phyloP scores from a whole-genome alignment of 2,329 filamentous ascomycete genomes.

The Whalleya microplaca region DNA sequence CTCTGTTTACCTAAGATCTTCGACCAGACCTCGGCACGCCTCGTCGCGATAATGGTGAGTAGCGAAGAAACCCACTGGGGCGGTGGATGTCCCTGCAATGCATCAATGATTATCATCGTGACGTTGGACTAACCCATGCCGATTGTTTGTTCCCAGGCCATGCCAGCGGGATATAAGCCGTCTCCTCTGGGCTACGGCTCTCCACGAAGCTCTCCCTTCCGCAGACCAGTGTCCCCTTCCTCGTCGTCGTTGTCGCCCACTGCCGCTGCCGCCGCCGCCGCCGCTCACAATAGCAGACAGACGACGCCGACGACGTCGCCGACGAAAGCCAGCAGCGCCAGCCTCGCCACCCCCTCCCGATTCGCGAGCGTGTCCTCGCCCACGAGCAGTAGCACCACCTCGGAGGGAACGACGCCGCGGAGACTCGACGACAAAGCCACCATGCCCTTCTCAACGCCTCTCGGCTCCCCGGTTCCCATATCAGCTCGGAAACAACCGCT shows the following conservation, averaged over 20 bases:
- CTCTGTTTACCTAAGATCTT: slow-evolving; percentile 18
- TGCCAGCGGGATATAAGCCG: slow-evolving; percentile 66
- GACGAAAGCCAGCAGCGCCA: slow-evolving; percentile 51
- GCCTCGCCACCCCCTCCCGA: slow-evolving; percentile 51
- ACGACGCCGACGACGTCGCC: slow-evolving; percentile 68
- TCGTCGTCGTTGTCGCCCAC: slow-evolving; percentile 70
- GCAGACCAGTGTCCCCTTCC: slow-evolving; percentile 63
- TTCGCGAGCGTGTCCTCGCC: slow-evolving; percentile 44
- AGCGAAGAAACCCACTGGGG: slow-evolving; percentile 26
- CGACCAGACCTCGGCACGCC: slow-evolving; percentile 16
- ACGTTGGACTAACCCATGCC: slow-evolving; percentile 15
- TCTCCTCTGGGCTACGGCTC: slow-evolving; percentile 74
- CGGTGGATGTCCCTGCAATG: slow-evolving; percentile 24
- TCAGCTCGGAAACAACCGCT: slow-evolving; percentile 37
- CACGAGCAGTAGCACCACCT: slow-evolving; percentile 41
- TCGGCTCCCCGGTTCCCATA: slow-evolving; percentile 42
- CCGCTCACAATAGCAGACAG: too few species aligned
- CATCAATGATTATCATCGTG: slow-evolving; percentile 20
- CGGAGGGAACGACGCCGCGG: slow-evolving; percentile 22
- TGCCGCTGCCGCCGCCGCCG: slow-evolving; percentile 38
- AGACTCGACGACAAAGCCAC: slow-evolving; percentile 14
- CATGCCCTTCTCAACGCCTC: slow-evolving; percentile 25
- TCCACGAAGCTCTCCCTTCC: slow-evolving; percentile 68
- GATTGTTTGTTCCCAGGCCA: slow-evolving; percentile 51
- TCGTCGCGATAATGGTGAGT: slow-evolving; percentile 34